Conservation (phyloP, 2,329 filamentous ascomycete genomes). For the Stachybotrys chartarum region DNA sequence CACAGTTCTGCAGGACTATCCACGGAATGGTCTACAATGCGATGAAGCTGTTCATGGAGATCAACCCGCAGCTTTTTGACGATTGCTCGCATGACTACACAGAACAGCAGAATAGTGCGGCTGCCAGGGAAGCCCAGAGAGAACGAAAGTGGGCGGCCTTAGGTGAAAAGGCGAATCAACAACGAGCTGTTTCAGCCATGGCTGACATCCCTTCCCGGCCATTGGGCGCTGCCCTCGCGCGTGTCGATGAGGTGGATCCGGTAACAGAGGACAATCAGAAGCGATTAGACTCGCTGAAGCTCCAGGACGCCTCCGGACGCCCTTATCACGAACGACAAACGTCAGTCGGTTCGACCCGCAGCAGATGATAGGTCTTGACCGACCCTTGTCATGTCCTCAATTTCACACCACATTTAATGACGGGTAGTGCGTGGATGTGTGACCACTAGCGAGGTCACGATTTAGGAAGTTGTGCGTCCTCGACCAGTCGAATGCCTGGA, state of each 20-base stretch:
- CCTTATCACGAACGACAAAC: constrained; percentile 52
- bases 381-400: not conserved
- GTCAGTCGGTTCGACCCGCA: constrained; percentile 48
- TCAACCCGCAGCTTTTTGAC: constrained; percentile 96
- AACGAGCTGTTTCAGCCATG: constrained; percentile 37
- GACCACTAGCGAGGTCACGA: not conserved
- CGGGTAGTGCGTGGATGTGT: not conserved
- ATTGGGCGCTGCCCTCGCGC: constrained; percentile 36
- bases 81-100: constrained; percentile 98
- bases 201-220: constrained; percentile 23
- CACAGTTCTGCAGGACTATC: constrained; percentile 62
- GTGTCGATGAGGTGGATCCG: constrained; percentile 70
- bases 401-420: not conserved
- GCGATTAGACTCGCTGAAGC: constrained; percentile 79
- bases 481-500: not conserved
- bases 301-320: constrained; percentile 70
- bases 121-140: constrained; percentile 73
- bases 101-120: constrained; percentile 87
- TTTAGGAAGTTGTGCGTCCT: not conserved
- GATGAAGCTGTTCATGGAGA: constrained; percentile 99
- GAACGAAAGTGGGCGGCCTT: constrained; percentile 87
- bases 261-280: constrained; percentile 78
- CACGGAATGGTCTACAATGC: constrained; percentile 99
- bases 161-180: constrained; percentile 68
- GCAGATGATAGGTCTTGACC: constrained; percentile 28